These are phyloP conservation scores for Quercus phellos DNA, from an alignment of 331 rosid species.

Conservation along the genomic window DNA sequence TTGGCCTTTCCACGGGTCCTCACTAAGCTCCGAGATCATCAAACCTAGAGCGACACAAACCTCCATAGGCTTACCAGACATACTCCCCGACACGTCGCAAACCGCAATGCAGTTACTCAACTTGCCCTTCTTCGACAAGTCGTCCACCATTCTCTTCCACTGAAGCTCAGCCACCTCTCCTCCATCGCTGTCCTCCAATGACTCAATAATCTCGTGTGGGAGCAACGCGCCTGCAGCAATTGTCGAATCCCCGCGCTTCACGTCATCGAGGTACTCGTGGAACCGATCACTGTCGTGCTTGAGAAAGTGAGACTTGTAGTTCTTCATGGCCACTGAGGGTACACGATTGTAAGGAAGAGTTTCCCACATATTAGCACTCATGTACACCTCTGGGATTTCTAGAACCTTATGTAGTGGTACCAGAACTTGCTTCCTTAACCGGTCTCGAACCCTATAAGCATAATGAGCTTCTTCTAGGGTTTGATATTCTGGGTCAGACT, in stretches of 20 bases:
- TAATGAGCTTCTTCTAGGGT: conserved; percentile 38
- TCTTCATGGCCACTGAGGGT: conserved; percentile 45
- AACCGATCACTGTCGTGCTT: conserved; percentile 36
- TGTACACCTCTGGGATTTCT: conserved; percentile 35
- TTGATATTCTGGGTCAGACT: conserved; percentile 20
- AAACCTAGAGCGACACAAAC: too few species aligned
- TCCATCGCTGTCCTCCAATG: conserved; percentile 2
- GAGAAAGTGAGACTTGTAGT: conserved; percentile 28
- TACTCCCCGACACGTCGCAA: conserved; percentile 39
- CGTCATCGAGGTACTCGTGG: conserved; percentile 31
- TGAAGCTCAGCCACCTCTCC: conserved; percentile 41
- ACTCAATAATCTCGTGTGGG: conserved; percentile 37
- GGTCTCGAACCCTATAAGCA: conserved; percentile 37
- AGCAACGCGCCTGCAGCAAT: conserved; percentile 42
- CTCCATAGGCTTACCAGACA: conserved; percentile 12
- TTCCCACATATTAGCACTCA: conserved; percentile 36
- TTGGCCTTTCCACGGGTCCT: conserved; percentile 18
- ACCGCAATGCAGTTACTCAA: conserved; percentile 35
- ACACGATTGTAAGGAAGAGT: background rate
- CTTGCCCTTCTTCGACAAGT: conserved; percentile 24
- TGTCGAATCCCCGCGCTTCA: conserved; percentile 23
- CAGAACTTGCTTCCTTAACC: conserved; percentile 42
- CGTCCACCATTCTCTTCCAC: conserved; percentile 20
- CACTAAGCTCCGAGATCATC: too few species aligned
- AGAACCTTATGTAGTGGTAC: conserved; percentile 40